These are phyloP conservation scores for Gypsophila paniculata DNA, from an alignment of 179 eudicot species.

Conservation along the genomic window DNA sequence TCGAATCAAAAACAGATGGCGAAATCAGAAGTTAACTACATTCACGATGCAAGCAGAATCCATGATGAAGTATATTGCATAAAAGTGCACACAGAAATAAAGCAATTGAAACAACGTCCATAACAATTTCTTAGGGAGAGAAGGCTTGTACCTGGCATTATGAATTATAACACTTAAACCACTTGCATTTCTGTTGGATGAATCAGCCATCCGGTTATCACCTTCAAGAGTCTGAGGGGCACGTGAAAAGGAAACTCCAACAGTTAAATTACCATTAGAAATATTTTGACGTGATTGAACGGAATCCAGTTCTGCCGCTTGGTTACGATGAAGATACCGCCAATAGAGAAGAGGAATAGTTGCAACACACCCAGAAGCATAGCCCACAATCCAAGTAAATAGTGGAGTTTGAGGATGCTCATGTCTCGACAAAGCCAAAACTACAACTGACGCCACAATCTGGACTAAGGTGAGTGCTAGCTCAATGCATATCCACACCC, in stretches of 20 bases:
- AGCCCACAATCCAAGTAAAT: slow-evolving; percentile 46
- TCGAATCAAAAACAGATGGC: background rate
- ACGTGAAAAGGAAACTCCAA: slow-evolving; percentile 26
- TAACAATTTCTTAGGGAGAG: background rate
- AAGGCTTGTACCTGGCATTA: slow-evolving; percentile 50
- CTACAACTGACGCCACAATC: slow-evolving; percentile 39
- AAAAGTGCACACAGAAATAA: background rate
- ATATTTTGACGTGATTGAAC: slow-evolving; percentile 38
- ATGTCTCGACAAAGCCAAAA: slow-evolving; percentile 39
- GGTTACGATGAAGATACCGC: slow-evolving; percentile 46
- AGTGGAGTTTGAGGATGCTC: slow-evolving; percentile 47
- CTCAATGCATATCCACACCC: slow-evolving; percentile 45
- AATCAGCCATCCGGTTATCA: slow-evolving; percentile 28
- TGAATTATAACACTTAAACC: slow-evolving; percentile 33
- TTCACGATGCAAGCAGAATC: background rate
- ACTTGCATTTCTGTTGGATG: slow-evolving; percentile 35
- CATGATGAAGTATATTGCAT: background rate
- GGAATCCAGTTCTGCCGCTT: slow-evolving; percentile 36
- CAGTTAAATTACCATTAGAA: slow-evolving; percentile 25
- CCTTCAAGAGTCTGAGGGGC: slow-evolving; percentile 34
- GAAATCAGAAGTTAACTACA: background rate
- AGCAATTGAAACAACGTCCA: slow-evolving; percentile 7
- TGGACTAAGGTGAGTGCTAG: slow-evolving; percentile 38
- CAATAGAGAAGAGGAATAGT: slow-evolving; percentile 47
- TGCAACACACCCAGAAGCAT: slow-evolving; percentile 44